Base-by-base conservation (phyloP, 2,329 filamentous ascomycete species). In the Trichoderma oligosporum region DNA sequence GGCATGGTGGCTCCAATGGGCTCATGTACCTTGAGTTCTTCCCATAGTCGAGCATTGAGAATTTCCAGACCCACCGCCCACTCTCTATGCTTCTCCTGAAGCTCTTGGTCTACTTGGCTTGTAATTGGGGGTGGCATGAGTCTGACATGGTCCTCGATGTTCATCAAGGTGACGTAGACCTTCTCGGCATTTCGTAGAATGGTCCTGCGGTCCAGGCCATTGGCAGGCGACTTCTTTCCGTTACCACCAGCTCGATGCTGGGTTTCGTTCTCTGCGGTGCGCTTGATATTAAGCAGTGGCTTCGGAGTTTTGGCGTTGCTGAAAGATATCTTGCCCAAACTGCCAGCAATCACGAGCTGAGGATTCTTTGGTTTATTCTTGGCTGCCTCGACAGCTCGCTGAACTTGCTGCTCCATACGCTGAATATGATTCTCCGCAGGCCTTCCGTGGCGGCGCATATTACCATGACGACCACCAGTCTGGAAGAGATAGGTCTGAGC, bases 291-390 rank as follows among this genome's bases (percentile, higher is more conserved):
- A 48, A 99, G 84, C 57, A 97, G 78, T 14, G 93, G 91, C 73
- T 96, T 94, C 0, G 94, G 94, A 0, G 94, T 96, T 78, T 97
- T 99, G 46, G 94, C 91, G 67, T 99, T 99, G 78, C 93, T 97
- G 76, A 97, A 99, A 0, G 93, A 96, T 58, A 99, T 99, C 77
- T 97, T 99, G 63, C 94, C 94, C 48, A 99, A 76, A 68, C 91
- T 97, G 24, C 94, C 94, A 69, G 97, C 93, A 59, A 99, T 93
- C 18, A 97, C 92, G 7, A 99, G 81, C 71, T 97, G 92, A 68
- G 95, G 96, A 69, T 96, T 97, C 79, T 99, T 99, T 11, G 94
- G 94, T 73, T 96, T 93, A 60, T 91, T 90, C 77, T 97, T 99
- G 52, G 94, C 94, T 1, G 94, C 94, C 69, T 99, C 94, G 0